A percentile compares a stretch with the other conserved stretches of the same genome.
Evolutionary conservation across 2,329 filamentous ascomycete genomes (phyloP).

Genomic region (Alternaria atra): DNA sequence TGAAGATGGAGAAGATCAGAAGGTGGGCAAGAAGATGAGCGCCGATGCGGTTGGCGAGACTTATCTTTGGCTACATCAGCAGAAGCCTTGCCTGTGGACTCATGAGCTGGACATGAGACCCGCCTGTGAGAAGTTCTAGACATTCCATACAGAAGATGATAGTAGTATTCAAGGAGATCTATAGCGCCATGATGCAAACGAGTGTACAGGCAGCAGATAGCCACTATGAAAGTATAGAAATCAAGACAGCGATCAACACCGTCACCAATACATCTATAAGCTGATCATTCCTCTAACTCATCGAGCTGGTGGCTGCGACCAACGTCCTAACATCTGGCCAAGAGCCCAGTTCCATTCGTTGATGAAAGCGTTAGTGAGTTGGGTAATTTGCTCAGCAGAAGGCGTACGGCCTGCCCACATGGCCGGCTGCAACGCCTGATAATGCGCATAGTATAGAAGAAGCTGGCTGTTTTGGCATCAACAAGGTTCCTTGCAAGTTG

Average conservation of each 20-base stretch:
- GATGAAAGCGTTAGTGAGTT: conserved; percentile 70
- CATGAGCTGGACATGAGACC: conserved; percentile 63
- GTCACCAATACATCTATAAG: background rate
- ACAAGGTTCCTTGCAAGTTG: conserved; percentile 1
- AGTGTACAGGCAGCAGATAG: background rate
- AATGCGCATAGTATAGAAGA: conserved; percentile 67
- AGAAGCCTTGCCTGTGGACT: conserved; percentile 61
- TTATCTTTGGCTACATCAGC: conserved; percentile 62
- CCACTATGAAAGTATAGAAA: background rate
- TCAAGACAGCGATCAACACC: conserved; percentile 2
- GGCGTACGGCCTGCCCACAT: conserved; percentile 75
- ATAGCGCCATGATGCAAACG: background rate
- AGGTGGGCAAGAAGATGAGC: conserved; percentile 64
- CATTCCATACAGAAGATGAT: background rate
- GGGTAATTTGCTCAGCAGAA: conserved; percentile 63
- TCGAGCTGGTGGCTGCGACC: conserved; percentile 63
- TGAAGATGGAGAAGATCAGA: conserved; percentile 59
- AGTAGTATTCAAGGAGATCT: background rate
- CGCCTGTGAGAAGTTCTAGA: conserved; percentile 59
- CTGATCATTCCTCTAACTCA: background rate
- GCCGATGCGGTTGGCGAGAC: conserved; percentile 66
- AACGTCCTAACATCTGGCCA: conserved; percentile 73
- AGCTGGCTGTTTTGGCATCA: conserved; percentile 60
- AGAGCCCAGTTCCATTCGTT: conserved; percentile 74
- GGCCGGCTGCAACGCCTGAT: conserved; percentile 68